Evolutionary conservation across 768 basidiomycete species (phyloP), one percentile per base, ranked within the genome.

Genomic region (Termitomyces sp.): DNA sequence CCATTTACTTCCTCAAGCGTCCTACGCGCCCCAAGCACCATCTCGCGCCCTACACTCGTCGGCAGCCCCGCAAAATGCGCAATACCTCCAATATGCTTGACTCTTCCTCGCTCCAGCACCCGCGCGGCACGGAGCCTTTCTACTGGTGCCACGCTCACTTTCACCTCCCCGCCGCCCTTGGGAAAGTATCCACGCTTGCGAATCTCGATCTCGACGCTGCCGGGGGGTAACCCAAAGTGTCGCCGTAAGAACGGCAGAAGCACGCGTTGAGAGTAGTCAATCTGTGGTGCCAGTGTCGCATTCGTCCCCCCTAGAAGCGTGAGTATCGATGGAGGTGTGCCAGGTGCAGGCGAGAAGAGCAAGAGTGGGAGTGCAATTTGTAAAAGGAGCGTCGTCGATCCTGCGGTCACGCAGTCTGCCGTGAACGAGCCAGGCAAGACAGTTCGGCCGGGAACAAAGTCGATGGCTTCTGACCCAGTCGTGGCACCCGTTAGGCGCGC

Each of bases 1-100:
- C 57, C 26, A 18, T 65, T 61, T 4, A 71, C 71, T 30, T 69
- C 63, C 33, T 74, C 64, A 3, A 91, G 77, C 23, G 65, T 64
- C n/a, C 67, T 60, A 14, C 55, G 67, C 0, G 88, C 89, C 5
- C 85, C 85, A 1, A 73, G 68, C 26, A 76, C 75, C 81, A 90
- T 90, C 13, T 75, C 74, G 32, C 74, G 70, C 1, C 85, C 88
- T 1, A 91, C 68, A 49, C 67, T 69, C 5, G 62, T 68, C 1
- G 89, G 87, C n/a, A 90, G 75, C 32, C 84, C 82, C 0, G 86
- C 87, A 59, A 84, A 83, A 62, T 88, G 89, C 2, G 88, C 81
- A 49, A 79, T 72, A 2, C 90, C 90, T 28, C 71, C 63, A 18
- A 91, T 76, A 18, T 69, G 66, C 32, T 61, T 74, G 56, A 91